Conservation (phyloP, 31 red algal species). For the Odonthalia washingtoniensis region DNA sequence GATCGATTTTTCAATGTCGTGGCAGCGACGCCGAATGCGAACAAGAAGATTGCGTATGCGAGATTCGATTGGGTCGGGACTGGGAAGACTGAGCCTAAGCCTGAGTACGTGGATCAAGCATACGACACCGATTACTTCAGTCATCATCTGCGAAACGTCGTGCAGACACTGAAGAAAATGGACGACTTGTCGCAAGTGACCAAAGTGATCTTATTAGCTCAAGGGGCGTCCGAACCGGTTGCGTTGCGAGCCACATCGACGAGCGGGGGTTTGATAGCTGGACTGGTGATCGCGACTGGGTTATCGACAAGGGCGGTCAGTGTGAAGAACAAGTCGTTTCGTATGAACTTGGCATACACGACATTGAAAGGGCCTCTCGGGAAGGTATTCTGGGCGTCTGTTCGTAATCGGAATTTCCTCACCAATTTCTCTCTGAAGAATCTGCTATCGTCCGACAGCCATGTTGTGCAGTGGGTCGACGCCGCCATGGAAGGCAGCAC, state of each 20-base stretch:
- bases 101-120: neutral
- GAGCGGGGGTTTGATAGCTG: neutral
- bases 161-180: neutral
- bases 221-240: neutral
- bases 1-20: neutral
- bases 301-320: neutral
- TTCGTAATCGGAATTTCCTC: neutral
- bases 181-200: too few species aligned
- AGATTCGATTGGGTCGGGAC: neutral
- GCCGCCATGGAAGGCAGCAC: neutral
- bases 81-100: neutral
- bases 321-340: neutral
- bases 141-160: neutral
- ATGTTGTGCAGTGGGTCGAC: neutral
- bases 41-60: neutral
- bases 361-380: neutral
- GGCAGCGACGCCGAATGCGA: neutral
- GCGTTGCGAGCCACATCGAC: neutral
- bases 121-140: neutral
- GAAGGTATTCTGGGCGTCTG: neutral
- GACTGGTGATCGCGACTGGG: neutral
- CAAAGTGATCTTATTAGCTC: neutral
- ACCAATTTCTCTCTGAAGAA: neutral
- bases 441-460: neutral
- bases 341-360: neutral